These are phyloP conservation scores for Smallanthus sonchifolius DNA, from an alignment of 129 eudicot genomes.

Conservation along the genomic window DNA sequence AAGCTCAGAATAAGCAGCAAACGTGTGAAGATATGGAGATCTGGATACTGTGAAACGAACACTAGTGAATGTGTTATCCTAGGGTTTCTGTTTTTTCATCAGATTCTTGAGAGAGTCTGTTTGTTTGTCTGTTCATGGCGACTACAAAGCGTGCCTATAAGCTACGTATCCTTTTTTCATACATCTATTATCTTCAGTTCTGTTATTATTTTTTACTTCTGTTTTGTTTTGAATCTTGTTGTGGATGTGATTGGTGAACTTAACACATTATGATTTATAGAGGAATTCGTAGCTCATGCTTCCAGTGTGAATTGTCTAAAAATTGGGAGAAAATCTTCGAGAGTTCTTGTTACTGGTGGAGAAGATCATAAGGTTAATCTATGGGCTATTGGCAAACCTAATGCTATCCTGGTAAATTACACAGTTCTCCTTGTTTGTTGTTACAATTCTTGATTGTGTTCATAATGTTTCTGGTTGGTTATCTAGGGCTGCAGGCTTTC, in stretches of 20 bases:
- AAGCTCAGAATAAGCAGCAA: slow-evolving; percentile 17
- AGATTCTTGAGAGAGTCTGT: slow-evolving; percentile 1
- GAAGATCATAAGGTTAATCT: slow-evolving; percentile 99
- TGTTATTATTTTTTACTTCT: not conserved
- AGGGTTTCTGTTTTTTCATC: slow-evolving; percentile 27
- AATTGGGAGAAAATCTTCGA: slow-evolving; percentile 90
- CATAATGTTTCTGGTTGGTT: not conserved
- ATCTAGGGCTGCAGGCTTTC: not conserved
- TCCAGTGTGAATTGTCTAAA: slow-evolving; percentile 85
- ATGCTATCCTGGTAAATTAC: slow-evolving; percentile 72
- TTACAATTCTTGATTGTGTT: not conserved
- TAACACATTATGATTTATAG: slow-evolving; percentile 34
- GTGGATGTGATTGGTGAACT: slow-evolving; percentile 8
- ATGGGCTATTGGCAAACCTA: slow-evolving; percentile 98
- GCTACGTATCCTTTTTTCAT: slow-evolving; percentile 92
- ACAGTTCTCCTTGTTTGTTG: not conserved
- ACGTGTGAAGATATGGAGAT: slow-evolving; percentile 22
- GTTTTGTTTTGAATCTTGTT: not conserved
- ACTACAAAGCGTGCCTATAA: slow-evolving; percentile 93
- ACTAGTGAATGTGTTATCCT: slow-evolving; percentile 5
- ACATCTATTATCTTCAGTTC: not conserved
- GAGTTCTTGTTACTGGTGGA: slow-evolving; percentile 96
- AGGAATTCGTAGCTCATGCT: slow-evolving; percentile 99
- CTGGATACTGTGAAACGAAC: slow-evolving; percentile 3
- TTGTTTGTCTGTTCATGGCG: slow-evolving; percentile 31